A percentile compares a stretch with the other conserved stretches of the same genome.
Conservation (phyloP, 2,329 filamentous ascomycete species). For the Cryoendolithus antarcticus region DNA sequence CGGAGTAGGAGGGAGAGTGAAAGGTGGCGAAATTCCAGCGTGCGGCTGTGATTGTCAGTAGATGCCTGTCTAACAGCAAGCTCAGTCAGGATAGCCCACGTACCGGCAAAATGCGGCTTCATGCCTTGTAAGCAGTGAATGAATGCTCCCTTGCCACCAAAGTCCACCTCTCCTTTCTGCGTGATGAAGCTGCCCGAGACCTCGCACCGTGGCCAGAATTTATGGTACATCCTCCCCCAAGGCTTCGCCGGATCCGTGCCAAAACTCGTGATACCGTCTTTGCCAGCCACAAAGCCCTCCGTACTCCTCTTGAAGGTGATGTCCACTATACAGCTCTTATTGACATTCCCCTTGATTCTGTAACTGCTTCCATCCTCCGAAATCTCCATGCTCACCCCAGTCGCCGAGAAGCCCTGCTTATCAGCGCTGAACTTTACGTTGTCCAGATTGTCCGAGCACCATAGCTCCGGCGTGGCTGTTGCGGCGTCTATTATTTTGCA, state of each 20-base stretch:
- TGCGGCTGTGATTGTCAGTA: constrained; percentile 40
- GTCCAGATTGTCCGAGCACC: constrained; percentile 67
- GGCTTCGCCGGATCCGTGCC: constrained; percentile 76
- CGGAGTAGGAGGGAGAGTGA: constrained; percentile 75
- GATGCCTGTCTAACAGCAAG: too few species aligned
- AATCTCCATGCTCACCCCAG: constrained; percentile 73
- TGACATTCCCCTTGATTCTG: constrained; percentile 80
- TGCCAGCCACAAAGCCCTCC: constrained; percentile 75
- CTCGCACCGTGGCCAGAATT: constrained; percentile 82
- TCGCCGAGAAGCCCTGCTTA: constrained; percentile 71
- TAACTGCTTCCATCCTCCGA: constrained; percentile 73
- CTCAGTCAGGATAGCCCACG: constrained; percentile 12
- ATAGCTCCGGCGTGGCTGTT: constrained; percentile 60
- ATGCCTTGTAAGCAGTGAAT: constrained; percentile 86
- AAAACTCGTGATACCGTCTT: constrained; percentile 70
- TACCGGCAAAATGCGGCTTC: constrained; percentile 93
- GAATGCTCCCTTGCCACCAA: constrained; percentile 69
- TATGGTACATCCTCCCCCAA: constrained; percentile 86
- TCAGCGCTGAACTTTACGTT: constrained; percentile 78
- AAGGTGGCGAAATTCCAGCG: constrained; percentile 92
- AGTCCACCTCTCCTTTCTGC: constrained; percentile 65
- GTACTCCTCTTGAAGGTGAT: constrained; percentile 63
- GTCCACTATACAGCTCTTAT: constrained; percentile 73
- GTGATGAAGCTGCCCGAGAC: constrained; percentile 77
- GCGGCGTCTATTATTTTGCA: constrained; percentile 74